phyloP scores from a whole-genome alignment of 2,329 filamentous ascomycete genomes.

The Esteya vermicola region DNA sequence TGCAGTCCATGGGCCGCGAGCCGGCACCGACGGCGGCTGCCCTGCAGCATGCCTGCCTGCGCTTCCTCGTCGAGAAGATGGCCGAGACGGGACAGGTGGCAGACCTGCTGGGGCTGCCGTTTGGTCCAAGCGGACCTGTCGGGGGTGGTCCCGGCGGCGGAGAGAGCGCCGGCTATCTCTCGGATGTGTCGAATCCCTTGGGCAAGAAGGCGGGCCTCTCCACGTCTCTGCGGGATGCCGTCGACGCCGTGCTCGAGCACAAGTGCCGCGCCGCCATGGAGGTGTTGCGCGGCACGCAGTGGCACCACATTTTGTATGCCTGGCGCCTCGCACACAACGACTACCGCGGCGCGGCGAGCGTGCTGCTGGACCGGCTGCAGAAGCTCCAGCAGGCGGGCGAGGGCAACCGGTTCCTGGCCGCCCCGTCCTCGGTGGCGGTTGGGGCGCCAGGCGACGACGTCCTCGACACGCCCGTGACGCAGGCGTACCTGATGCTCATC shows the following conservation, averaged over 20 bases:
- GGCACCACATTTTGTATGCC: constrained; percentile 80
- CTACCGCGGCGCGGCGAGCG: constrained; percentile 63
- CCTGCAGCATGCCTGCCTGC: constrained; percentile 58
- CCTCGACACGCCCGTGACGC: constrained; percentile 50
- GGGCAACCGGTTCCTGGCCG: constrained; percentile 32
- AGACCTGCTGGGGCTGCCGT: constrained; percentile 61
- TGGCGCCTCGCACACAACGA: constrained; percentile 77
- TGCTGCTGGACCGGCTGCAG: constrained; percentile 48
- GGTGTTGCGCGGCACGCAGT: constrained; percentile 51
- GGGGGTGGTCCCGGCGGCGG: too few species aligned
- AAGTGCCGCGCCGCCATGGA: constrained; percentile 42
- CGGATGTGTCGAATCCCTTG: too few species aligned
- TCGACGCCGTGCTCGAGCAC: constrained; percentile 64
- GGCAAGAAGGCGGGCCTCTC: too few species aligned
- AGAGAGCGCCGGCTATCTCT: too few species aligned
- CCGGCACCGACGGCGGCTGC: too few species aligned
- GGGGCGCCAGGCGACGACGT: constrained; percentile 28
- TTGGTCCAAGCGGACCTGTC: too few species aligned
- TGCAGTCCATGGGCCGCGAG: constrained; percentile 43
- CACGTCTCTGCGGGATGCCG: constrained; percentile 52
- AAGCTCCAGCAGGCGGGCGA: constrained; percentile 45
- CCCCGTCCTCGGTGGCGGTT: neutral
- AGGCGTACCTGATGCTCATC: constrained; percentile 80
- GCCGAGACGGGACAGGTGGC: constrained; percentile 51
- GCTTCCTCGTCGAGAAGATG: constrained; percentile 55